Conservation (phyloP, 148 eudicot species). For the Beta vulgaris region DNA sequence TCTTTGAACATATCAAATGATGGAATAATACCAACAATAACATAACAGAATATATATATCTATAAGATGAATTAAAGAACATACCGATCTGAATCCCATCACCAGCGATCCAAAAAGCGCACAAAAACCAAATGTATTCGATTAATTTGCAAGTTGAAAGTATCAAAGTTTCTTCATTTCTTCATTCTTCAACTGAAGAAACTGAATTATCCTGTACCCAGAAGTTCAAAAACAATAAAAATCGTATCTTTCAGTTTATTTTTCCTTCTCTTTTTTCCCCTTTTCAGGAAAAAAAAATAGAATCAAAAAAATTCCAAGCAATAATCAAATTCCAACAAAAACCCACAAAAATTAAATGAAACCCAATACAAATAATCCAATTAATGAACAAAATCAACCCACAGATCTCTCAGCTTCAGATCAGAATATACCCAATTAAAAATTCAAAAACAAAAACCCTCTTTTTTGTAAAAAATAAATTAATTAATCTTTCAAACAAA, state of each 20-base stretch:
- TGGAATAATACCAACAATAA: too few relatives aligned
- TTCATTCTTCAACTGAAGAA: neutral
- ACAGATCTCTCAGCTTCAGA: constrained; percentile 42
- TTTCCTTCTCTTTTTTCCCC: neutral
- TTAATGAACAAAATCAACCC: constrained; percentile 11
- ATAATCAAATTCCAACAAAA: constrained; percentile 1
- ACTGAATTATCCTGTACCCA: constrained; percentile 22
- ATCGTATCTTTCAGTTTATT: constrained; percentile 8
- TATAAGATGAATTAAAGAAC: neutral
- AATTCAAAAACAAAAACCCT: neutral
- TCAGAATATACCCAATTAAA: too few relatives aligned
- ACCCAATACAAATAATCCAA: constrained; percentile 12
- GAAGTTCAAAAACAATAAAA: neutral
- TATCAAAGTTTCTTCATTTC: neutral
- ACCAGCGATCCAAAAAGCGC: constrained; percentile 14
- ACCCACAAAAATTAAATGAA: constrained; percentile 22
- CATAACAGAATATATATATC: neutral
- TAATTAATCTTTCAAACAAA: neutral
- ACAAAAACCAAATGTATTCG: constrained; percentile 2
- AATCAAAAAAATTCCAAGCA: neutral
- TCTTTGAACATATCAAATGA: too few relatives aligned
- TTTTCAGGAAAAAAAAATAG: neutral
- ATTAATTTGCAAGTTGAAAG: neutral
- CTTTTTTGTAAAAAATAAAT: neutral
- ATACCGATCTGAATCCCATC: constrained; percentile 29